A percentile compares a stretch with the other conserved stretches of the same genome.
phyloP scores from a whole-genome alignment of 2,329 filamentous ascomycete genomes.

The Colletotrichum horii region DNA sequence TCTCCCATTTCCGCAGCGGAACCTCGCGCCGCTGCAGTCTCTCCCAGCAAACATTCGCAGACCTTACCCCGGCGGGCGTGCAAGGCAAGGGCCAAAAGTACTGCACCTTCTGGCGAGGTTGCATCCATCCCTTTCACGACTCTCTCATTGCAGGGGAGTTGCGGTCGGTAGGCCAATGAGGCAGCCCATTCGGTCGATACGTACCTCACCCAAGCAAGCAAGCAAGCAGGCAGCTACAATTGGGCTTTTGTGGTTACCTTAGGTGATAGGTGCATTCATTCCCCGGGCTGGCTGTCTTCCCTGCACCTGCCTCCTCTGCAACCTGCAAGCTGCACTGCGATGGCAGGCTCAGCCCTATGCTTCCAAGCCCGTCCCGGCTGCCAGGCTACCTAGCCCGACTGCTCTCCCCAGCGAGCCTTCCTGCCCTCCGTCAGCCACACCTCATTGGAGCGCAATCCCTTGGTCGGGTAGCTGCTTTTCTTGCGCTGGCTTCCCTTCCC shows the following conservation, averaged over 20 bases:
- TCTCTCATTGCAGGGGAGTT: background rate
- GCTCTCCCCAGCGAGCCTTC: background rate
- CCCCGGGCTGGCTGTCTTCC: background rate
- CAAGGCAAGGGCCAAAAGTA: background rate
- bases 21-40: background rate
- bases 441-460: background rate
- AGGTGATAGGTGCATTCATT: background rate
- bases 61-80: background rate
- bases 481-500: background rate
- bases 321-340: background rate
- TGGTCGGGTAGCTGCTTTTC: background rate
- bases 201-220: background rate
- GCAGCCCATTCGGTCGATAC: background rate
- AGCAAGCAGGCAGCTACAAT: background rate
- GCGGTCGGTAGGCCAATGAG: background rate
- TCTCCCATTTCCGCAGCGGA: background rate
- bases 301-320: background rate
- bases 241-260: no score
- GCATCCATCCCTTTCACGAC: background rate
- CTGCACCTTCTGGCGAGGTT: background rate
- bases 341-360: constrained; percentile 19
- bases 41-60: background rate
- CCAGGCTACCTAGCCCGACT: background rate
- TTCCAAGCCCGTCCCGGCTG: constrained; percentile 2
- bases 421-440: constrained; percentile 4